phyloP scores from a whole-genome alignment of 1,284 basidiomycete species.

The Coniferiporia weirii region DNA sequence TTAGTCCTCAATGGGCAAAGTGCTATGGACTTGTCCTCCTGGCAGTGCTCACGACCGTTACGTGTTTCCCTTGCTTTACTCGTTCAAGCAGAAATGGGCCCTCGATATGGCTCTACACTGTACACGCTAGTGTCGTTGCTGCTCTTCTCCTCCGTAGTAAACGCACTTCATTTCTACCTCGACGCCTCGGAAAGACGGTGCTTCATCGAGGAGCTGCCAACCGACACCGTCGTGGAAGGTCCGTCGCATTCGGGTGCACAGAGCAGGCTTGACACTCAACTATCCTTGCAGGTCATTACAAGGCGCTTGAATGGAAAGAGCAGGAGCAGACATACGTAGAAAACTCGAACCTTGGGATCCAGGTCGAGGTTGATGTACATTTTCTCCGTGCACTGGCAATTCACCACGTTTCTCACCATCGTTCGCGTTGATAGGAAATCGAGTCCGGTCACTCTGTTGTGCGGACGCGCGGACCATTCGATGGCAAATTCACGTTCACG shows the following conservation, averaged over 20 bases:
- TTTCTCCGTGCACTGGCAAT: constrained; percentile 19
- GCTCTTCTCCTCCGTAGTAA: background rate
- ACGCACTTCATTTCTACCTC: constrained; percentile 85
- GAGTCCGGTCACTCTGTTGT: constrained; percentile 74
- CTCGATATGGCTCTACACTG: background rate
- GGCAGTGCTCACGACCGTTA: too few species aligned
- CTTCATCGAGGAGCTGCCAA: constrained; percentile 97
- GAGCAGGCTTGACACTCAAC: background rate
- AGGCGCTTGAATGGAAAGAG: constrained; percentile 88
- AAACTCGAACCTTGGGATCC: constrained; percentile 80
- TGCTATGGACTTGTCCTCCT: too few species aligned
- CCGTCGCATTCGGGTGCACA: constrained; percentile 22
- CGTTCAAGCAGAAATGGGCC: background rate
- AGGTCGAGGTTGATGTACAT: constrained; percentile 85
- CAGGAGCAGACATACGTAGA: constrained; percentile 61
- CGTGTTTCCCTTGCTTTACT: background rate
- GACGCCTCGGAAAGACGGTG: constrained; percentile 90
- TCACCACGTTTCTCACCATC: constrained; percentile 6
- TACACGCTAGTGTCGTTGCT: background rate
- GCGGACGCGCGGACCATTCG: constrained; percentile 82
- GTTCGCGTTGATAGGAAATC: constrained; percentile 54
- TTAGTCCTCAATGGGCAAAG: too few species aligned
- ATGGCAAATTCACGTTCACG: constrained; percentile 95
- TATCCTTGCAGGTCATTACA: constrained; percentile 72
- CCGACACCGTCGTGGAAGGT: constrained; percentile 96